Base-by-base conservation (phyloP, 2,329 filamentous ascomycete genomes). In the Plectosphaerella cucumerina region DNA sequence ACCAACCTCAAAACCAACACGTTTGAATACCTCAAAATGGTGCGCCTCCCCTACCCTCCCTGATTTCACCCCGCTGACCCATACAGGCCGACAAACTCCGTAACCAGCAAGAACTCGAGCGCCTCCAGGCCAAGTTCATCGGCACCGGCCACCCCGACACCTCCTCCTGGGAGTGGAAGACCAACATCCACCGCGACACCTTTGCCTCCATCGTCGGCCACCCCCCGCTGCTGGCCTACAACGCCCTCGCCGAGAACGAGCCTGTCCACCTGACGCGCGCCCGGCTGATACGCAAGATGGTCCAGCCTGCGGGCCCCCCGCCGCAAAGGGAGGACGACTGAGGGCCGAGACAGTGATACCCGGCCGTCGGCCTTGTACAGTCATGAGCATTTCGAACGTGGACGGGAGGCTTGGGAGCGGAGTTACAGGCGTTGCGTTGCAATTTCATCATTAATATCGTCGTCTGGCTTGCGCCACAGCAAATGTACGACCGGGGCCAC, bases 91-190 rank as follows among this genome's bases (percentile, higher is more conserved):
- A 99, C 76, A 99, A 99, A 75, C 88, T 99, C 58, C 92, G 94
- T 67, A 94, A 90, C 10, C 90, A 96, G 62, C 94, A 99, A 72
- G 94, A 99, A 70, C 92, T 99, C 66, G 94, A 99, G 73, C 87
- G 91, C 58, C 88, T 97, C 17, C 94, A 99, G 73, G 87, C 92
- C 64, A 95, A 95, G 64, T 97, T 94, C 76, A 81, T 99, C 63
- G 94, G 94, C 60, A 97, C 94, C 4, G 94, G 94, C 21, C 92
- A 97, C 70, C 90, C 93, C 42, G 94, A 99, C 74, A 97, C 93
- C 14, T 96, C 91, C 22, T 95, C 90, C 70, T 94, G 94, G 85
- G 94, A 99, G 73, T 99, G 92, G 91, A 87, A 87, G 47, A 92
- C 89, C 53, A 99, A 97, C 74, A 93, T 97, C 65, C 83, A 91